These are phyloP conservation scores for Penicillium sp. DNA, from an alignment of 2,329 filamentous ascomycete species.

Conservation along the genomic window DNA sequence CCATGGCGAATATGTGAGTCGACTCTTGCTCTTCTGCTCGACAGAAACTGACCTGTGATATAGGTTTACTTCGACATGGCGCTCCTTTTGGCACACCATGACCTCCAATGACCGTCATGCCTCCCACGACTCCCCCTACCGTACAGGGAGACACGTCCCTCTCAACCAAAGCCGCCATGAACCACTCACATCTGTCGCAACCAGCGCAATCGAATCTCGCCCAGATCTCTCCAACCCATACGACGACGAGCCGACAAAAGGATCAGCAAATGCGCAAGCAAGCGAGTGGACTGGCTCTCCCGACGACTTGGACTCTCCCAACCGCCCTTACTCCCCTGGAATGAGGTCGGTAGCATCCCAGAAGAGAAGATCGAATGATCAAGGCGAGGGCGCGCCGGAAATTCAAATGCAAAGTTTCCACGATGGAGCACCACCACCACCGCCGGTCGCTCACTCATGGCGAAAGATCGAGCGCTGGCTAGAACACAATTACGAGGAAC, in stretches of 20 bases:
- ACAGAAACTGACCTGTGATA: conserved; percentile 7
- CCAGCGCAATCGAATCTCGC: conserved; percentile 79
- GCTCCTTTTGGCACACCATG: conserved; percentile 93
- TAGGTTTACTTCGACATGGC: conserved; percentile 69
- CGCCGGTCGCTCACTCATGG: conserved; percentile 87
- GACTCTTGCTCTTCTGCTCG: neutral
- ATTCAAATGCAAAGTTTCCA: conserved; percentile 96
- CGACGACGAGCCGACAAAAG: conserved; percentile 63
- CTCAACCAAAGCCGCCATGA: conserved; percentile 76
- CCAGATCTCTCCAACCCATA: conserved; percentile 77
- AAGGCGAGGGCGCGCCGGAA: conserved; percentile 70
- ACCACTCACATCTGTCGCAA: conserved; percentile 81
- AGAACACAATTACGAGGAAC: conserved; percentile 90
- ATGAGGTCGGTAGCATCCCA: conserved; percentile 73
- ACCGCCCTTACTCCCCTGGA: conserved; percentile 81
- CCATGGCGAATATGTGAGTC: conserved; percentile 26
- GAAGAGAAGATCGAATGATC: conserved; percentile 56
- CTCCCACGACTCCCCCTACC: conserved; percentile 86
- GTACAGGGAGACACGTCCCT: conserved; percentile 84
- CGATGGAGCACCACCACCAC: conserved; percentile 84
- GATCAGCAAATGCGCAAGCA: conserved; percentile 53
- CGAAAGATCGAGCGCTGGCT: conserved; percentile 89
- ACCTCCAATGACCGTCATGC: conserved; percentile 79
- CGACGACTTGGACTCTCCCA: conserved; percentile 53
- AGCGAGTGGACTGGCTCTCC: conserved; percentile 61